Percentiles rank a stretch among this genome's conserved stretches.
phyloP scores from a whole-genome alignment of 2,329 filamentous ascomycete species.

The Stachybotrys echinatus region DNA sequence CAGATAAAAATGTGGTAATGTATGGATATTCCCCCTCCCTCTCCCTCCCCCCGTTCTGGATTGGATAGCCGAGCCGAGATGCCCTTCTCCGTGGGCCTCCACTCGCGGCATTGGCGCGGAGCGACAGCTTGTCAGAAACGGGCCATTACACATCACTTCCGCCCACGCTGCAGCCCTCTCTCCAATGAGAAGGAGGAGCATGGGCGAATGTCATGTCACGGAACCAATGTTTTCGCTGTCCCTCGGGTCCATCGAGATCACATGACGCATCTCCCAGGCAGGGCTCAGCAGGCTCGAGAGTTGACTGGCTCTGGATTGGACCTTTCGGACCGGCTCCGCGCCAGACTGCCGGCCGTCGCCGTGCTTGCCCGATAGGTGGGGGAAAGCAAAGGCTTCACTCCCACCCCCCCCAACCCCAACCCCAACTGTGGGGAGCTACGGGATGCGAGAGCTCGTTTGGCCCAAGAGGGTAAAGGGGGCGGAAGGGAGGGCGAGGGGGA shows the following conservation, averaged over 20 bases:
- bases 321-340: background rate
- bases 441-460: too few species aligned
- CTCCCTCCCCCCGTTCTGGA: background rate
- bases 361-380: background rate
- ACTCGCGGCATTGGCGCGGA: background rate
- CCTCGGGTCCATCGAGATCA: background rate
- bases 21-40: background rate
- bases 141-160: background rate
- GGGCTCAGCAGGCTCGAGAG: background rate
- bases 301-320: background rate
- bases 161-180: too few species aligned
- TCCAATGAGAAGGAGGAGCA: too few species aligned
- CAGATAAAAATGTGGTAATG: background rate
- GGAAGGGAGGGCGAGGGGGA: too few species aligned
- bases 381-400: background rate
- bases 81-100: background rate
- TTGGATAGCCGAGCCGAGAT: background rate
- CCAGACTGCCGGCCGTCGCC: background rate
- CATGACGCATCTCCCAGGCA: background rate
- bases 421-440: background rate
- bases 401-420: too few species aligned
- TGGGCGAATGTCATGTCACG: too few species aligned
- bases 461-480: too few species aligned
- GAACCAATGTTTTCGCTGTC: background rate
- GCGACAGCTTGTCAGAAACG: background rate